A percentile compares a stretch with the other conserved stretches of the same genome.
Evolutionary conservation across 306 rosid genomes (phyloP).

Genomic region (Rosa rugosa): DNA sequence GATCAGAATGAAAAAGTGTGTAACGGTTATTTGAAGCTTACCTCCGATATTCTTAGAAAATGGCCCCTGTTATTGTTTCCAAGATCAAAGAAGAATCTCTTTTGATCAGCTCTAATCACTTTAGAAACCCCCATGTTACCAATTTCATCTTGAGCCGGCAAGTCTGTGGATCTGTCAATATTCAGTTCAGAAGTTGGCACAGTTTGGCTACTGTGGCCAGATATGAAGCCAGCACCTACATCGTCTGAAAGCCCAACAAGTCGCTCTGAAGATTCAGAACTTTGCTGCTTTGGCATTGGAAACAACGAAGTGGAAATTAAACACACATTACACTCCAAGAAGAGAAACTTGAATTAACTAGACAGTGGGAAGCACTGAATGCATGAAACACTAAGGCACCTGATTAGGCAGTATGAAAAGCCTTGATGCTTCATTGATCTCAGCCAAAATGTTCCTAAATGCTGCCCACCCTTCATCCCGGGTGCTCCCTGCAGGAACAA

Average conservation of each 20-base stretch:
- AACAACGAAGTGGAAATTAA: constrained; percentile 30
- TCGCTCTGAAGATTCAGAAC: constrained; percentile 83
- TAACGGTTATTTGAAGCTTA: constrained; percentile 24
- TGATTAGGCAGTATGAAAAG: constrained; percentile 90
- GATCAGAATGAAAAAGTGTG: constrained; percentile 10
- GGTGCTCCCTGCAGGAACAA: constrained; percentile 95
- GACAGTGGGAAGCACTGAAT: constrained; percentile 14
- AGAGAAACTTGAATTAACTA: constrained; percentile 10
- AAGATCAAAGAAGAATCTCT: constrained; percentile 93
- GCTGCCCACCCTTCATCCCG: constrained; percentile 99
- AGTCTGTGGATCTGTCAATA: constrained; percentile 78
- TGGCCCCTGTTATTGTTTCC: constrained; percentile 99
- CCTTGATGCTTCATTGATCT: constrained; percentile 95
- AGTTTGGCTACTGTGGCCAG: constrained; percentile 89
- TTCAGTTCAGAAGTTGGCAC: constrained; percentile 80
- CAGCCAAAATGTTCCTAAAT: constrained; percentile 93
- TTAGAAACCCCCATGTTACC: constrained; percentile 89
- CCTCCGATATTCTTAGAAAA: constrained; percentile 99
- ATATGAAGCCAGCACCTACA: constrained; percentile 98
- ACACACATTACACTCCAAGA: constrained; percentile 20
- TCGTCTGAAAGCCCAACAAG: constrained; percentile 96
- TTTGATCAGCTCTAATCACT: constrained; percentile 96
- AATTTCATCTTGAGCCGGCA: constrained; percentile 84
- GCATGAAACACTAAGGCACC: constrained; percentile 48
- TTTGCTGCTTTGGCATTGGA: constrained; percentile 60